phyloP scores from a whole-genome alignment of 768 basidiomycete genomes.

The Phanerochaete sordida region DNA sequence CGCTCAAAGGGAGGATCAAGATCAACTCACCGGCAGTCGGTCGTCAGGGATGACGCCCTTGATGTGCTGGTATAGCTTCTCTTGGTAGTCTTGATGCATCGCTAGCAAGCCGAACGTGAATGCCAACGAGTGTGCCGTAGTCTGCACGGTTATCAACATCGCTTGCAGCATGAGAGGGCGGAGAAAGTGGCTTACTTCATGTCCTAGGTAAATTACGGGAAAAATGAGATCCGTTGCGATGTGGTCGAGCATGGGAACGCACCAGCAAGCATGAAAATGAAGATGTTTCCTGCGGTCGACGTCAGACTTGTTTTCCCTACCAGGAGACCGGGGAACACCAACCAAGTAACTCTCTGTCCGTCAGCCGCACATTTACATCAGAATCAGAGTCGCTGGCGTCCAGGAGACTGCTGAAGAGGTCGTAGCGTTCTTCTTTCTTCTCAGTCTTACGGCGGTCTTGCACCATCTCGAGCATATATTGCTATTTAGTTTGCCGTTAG shows the following conservation, averaged over 20 bases:
- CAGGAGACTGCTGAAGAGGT: constrained; percentile 51
- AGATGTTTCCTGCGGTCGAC: constrained; percentile 29
- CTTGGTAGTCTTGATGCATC: constrained; percentile 37
- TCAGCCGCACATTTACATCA: constrained; percentile 29
- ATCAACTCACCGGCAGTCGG: constrained; percentile 22
- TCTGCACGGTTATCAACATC: constrained; percentile 19
- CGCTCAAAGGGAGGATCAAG: too few species aligned
- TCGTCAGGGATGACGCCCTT: constrained; percentile 23
- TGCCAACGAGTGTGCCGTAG: constrained; percentile 31
- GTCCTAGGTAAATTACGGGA: background rate
- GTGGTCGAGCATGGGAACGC: background rate
- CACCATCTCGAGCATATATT: constrained; percentile 55
- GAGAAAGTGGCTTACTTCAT: too few species aligned
- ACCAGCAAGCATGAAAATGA: constrained; percentile 50
- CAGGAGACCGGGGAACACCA: background rate
- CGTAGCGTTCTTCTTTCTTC: constrained; percentile 39
- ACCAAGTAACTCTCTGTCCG: constrained; percentile 42
- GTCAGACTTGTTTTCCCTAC: background rate
- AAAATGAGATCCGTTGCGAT: background rate
- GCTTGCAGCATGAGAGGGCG: too few species aligned
- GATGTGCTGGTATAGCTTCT: constrained; percentile 32
- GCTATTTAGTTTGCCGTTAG: constrained; percentile 19
- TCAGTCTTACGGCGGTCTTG: constrained; percentile 34
- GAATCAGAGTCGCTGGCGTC: constrained; percentile 41
- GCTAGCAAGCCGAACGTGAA: constrained; percentile 35